Evolutionary conservation across 2,329 filamentous ascomycete species (phyloP).

Genomic region (Fusarium nanum): DNA sequence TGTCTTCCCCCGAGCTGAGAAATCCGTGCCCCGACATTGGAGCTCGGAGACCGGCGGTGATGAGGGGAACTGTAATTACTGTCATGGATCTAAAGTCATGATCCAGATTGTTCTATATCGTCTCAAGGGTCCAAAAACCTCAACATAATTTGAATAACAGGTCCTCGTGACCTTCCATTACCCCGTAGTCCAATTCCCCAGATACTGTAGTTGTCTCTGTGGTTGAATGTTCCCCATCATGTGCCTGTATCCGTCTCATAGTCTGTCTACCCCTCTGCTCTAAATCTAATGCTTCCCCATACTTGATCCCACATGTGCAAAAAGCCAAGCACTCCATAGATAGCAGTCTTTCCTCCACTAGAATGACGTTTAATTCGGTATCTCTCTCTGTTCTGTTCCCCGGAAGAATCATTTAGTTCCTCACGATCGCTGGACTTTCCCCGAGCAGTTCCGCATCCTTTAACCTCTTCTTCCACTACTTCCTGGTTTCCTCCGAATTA

Average conservation of each 20-base stretch:
- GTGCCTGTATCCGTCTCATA: slow-evolving; percentile 13
- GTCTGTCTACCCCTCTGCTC: slow-evolving; percentile 11
- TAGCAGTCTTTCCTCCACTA: slow-evolving; percentile 28
- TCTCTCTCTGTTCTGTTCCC: background rate
- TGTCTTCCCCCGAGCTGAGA: slow-evolving; percentile 39
- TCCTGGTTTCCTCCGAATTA: slow-evolving; percentile 17
- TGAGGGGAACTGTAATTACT: slow-evolving; percentile 23
- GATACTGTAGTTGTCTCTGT: slow-evolving; percentile 25
- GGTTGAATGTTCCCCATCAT: slow-evolving; percentile 32
- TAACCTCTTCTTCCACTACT: slow-evolving; percentile 20
- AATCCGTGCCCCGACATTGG: slow-evolving; percentile 34
- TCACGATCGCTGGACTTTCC: slow-evolving; percentile 26
- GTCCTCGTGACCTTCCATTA: background rate
- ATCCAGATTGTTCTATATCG: background rate
- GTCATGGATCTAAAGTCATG: slow-evolving; percentile 10
- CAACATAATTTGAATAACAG: background rate
- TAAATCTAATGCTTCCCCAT: slow-evolving; percentile 35
- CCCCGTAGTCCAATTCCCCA: slow-evolving; percentile 10
- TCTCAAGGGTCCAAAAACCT: background rate
- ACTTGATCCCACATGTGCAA: slow-evolving; percentile 37
- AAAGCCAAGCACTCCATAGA: slow-evolving; percentile 11
- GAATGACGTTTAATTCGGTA: slow-evolving; percentile 37
- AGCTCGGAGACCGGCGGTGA: slow-evolving; percentile 43
- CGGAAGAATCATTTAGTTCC: slow-evolving; percentile 30
- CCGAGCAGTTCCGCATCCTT: slow-evolving; percentile 42